Conservation (phyloP, 768 basidiomycete species). For the Serendipita vermifera region DNA sequence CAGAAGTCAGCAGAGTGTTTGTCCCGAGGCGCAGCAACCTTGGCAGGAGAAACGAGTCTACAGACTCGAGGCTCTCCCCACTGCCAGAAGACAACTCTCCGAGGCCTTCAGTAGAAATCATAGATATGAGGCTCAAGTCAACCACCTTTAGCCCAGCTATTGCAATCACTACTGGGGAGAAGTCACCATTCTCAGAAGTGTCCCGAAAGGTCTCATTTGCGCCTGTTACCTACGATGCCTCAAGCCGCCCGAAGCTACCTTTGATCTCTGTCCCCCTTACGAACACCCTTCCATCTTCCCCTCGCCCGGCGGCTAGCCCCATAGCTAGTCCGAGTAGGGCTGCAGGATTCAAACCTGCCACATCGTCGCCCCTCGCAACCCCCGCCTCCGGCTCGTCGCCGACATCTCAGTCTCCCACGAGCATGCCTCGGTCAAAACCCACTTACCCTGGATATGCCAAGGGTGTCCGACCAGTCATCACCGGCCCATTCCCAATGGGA, state of each 20-base stretch:
- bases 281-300: not conserved
- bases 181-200: not conserved
- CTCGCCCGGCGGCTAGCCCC: not conserved
- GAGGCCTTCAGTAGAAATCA: constrained; percentile 1
- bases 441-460: not conserved
- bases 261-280: not conserved
- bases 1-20: no score
- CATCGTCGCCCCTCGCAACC: not conserved
- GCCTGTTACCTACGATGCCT: not conserved
- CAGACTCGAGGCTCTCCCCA: not conserved
- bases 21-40: not conserved
- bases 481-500: not conserved
- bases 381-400: not conserved
- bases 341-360: not conserved
- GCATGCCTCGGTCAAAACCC: not conserved
- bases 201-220: constrained; percentile 4
- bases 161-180: not conserved
- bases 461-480: not conserved
- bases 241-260: not conserved
- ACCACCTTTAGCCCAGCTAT: constrained; percentile 1
- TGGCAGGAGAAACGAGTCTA: not conserved
- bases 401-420: not conserved
- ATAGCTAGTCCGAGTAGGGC: not conserved
- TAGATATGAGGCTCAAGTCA: constrained; percentile 2
- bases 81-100: not conserved